Conservation (phyloP, 2,329 filamentous ascomycete genomes). For the Scleromitrula shiraiana region DNA sequence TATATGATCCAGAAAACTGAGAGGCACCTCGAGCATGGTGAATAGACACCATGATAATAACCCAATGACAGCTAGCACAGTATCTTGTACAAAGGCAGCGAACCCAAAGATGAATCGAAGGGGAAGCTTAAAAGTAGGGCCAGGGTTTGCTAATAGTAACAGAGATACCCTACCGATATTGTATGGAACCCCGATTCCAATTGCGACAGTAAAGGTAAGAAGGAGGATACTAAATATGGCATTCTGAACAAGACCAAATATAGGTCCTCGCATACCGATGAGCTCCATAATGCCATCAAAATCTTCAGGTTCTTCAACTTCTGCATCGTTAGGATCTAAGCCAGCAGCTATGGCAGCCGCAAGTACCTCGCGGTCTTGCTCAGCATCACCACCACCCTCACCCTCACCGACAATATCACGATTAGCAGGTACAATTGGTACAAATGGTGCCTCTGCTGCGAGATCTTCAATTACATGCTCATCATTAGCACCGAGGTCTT, state of each 20-base stretch:
- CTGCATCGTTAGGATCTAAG: constrained; percentile 67
- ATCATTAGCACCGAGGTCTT: constrained; percentile 42
- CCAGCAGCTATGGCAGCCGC: constrained; percentile 59
- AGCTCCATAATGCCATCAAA: constrained; percentile 94
- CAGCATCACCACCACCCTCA: constrained; percentile 29
- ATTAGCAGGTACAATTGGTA: constrained; percentile 33
- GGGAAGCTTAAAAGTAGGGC: constrained; percentile 60
- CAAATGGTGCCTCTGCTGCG: constrained; percentile 52
- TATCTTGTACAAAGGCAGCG: constrained; percentile 75
- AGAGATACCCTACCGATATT: constrained; percentile 81
- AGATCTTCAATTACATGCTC: constrained; percentile 53
- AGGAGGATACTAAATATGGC: constrained; percentile 89
- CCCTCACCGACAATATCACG: constrained; percentile 19
- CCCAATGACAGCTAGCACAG: constrained; percentile 57
- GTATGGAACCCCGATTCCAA: constrained; percentile 86
- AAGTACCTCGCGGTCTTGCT: constrained; percentile 49
- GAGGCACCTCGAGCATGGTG: constrained; percentile 14
- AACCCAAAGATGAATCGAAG: constrained; percentile 63
- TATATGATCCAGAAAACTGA: too few relatives aligned
- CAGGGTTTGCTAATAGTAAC: constrained; percentile 70
- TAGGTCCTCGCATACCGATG: constrained; percentile 89
- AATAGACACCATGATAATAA: constrained; percentile 35
- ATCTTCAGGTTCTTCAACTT: constrained; percentile 82
- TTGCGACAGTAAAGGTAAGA: constrained; percentile 76
- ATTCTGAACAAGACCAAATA: constrained; percentile 87